Base-by-base conservation (phyloP, 2,329 filamentous ascomycete species). In the Fusarium illudens region DNA sequence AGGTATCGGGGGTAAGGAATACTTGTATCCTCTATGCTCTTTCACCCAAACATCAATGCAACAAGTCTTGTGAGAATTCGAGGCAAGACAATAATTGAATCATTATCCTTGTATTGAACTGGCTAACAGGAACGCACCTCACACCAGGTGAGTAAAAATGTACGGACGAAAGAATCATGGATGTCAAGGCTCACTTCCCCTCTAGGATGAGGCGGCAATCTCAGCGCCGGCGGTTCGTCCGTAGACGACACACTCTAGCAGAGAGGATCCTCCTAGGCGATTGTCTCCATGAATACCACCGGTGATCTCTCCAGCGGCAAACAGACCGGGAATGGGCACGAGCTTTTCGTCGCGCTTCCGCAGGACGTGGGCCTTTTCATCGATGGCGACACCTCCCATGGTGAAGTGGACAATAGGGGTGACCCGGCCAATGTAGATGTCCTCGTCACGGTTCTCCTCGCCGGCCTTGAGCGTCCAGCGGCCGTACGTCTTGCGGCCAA, bases 391-490 rank as follows among this genome's bases (percentile, higher is more conserved):
- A 0, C 88, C 88, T 5, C 88, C 88, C 88, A 90, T 90, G 2
- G 88, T 90, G 69, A 90, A 90, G 71, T 90, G 88, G 3, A 87
- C 82, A 0, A 90, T 86, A 0, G 88, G 88, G 5, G 89, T 90
- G 1, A 90, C 86, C 1, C 75, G 81, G 0, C 88, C 89, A 0
- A 89, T 75, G 62, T 86, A 89, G 1, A 90, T 79, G 27, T 86
- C 81, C 4, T 85, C 81, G 0, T 89, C 84, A 0, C 80, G 75
- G 33, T 79, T 81, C 5, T 80, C 78, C 13, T 85, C 81, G 0
- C 75, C 78, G 0, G 79, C 65, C 9, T 73, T 76, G 15, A 90
- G 72, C 1, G 66, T 78, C 88, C 88, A 90, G 22, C 83, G 79
- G 0, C 87, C 88, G 61, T 89, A 89, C 0, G 79, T 71, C 2